Conservation (phyloP, 352 stramenopile species). For the Globisporangium iwayamae region DNA sequence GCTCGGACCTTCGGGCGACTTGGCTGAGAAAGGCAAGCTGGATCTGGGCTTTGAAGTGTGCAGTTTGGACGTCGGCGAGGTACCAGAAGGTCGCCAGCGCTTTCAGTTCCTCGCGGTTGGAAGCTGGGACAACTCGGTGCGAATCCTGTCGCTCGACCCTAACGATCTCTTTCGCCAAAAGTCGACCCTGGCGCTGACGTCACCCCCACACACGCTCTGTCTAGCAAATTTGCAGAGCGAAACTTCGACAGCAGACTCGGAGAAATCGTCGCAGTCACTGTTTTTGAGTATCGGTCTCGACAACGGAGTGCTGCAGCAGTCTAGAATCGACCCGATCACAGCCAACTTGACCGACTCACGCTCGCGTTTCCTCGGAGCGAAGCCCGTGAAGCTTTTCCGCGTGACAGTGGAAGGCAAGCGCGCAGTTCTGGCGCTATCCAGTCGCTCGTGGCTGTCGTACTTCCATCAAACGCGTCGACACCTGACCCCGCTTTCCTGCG, state of each 20-base stretch:
- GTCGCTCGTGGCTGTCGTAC: conserved; percentile 95
- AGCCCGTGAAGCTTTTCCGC: conserved; percentile 94
- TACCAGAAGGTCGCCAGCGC: conserved; percentile 92
- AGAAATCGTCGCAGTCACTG: conserved; percentile 60
- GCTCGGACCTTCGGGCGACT: conserved; percentile 89
- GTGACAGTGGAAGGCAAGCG: conserved; percentile 86
- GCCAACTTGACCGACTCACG: conserved; percentile 81
- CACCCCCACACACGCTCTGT: conserved; percentile 80
- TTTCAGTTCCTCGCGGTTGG: conserved; percentile 97
- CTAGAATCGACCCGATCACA: conserved; percentile 86
- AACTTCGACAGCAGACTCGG: conserved; percentile 44
- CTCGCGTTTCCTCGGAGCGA: conserved; percentile 93
- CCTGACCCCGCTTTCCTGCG: conserved; percentile 95
- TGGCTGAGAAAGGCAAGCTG: conserved; percentile 92
- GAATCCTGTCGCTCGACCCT: conserved; percentile 94
- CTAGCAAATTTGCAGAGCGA: conserved; percentile 80
- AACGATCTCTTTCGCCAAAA: conserved; percentile 88
- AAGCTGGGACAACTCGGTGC: conserved; percentile 88
- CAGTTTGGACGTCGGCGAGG: conserved; percentile 95
- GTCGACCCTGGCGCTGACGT: conserved; percentile 77
- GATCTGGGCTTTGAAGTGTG: conserved; percentile 96
- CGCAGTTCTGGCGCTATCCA: conserved; percentile 94
- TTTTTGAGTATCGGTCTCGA: conserved; percentile 89
- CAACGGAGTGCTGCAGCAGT: conserved; percentile 95
- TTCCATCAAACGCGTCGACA: conserved; percentile 89